Base-by-base conservation (phyloP, 2,329 filamentous ascomycete genomes). In the Purpureocillium takamizusanense region DNA sequence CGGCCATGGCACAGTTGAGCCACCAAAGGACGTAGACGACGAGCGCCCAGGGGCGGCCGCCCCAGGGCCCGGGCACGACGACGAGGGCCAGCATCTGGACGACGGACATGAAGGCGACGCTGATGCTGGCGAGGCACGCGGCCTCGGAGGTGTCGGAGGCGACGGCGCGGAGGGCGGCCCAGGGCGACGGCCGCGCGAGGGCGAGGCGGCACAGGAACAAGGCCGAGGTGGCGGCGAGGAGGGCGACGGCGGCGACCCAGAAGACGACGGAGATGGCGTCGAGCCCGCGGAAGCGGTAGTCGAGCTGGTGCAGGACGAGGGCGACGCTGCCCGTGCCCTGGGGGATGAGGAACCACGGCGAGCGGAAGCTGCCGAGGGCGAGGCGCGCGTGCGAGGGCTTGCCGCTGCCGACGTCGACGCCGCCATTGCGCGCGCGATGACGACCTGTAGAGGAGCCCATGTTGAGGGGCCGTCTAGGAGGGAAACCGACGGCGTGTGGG, bases 281-380 rank as follows among this genome's bases (percentile, higher is more conserved):
- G 3, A 66, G 48, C 4, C 59, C 62, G 2, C 42, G 39, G 45
- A 67, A 67, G 43, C 63, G 62, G 42, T 67, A 66, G 42, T 59
- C 49, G 1, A 63, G 46, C 33, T 57, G 53, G 40, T 59, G 51
- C 2, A 66, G 51, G 33, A 62, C 48, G 7, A 62, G 45, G 12
- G 56, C 51, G 7, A 60, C 44, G 39, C 62, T 60, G 17, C 57
- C 54, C 2, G 53, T 63, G 14, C 60, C 60, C 46, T 64, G 60
- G 0, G 61, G 55, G 18, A 63, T 41, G 7, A 63, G 51, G 42
- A 65, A 61, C 40, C 40, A 42, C 28, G 32, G 15, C 21, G 40
- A 42, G 13, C 21, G n/a, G 36, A 42, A 37, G n/a, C 28, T 34
- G 7, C 30, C 23, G 15, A 39, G 25, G 14, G 37, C 37, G 37